phyloP scores from a whole-genome alignment of 1,284 basidiomycete genomes.

The Microbotryum intermedium region DNA sequence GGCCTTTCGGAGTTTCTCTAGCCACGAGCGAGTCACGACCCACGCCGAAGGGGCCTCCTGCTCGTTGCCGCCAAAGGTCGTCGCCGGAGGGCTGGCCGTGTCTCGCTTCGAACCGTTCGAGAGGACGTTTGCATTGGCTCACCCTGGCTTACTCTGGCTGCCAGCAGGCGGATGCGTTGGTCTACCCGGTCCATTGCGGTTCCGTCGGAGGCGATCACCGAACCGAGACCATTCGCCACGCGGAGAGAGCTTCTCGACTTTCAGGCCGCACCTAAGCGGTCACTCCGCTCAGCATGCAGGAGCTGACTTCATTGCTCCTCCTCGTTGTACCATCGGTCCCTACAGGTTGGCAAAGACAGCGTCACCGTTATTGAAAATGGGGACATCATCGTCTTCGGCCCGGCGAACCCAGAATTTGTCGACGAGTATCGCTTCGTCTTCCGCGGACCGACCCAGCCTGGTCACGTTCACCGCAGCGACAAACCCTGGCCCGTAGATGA shows the following conservation, averaged over 20 bases:
- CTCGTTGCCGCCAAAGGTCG: too few relatives aligned
- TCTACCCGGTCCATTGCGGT: not conserved
- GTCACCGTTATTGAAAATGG: constrained; percentile 28
- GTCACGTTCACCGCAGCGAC: not conserved
- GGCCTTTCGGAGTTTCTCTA: too few relatives aligned
- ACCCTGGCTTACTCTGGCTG: too few relatives aligned
- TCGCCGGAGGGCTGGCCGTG: too few relatives aligned
- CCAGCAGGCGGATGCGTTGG: too few relatives aligned
- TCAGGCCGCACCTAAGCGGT: not conserved
- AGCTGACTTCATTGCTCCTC: too few relatives aligned
- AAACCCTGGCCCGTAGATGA: constrained; percentile 18
- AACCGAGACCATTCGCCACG: not conserved
- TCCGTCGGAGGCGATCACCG: not conserved
- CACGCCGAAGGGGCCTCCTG: too few relatives aligned
- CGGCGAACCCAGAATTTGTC: constrained; percentile 8
- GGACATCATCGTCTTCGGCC: constrained; percentile 28
- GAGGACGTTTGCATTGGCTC: too few relatives aligned
- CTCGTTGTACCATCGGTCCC: not conserved
- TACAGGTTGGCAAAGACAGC: constrained; percentile 28
- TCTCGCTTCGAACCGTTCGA: too few relatives aligned
- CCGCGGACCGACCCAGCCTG: not conserved
- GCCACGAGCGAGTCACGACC: too few relatives aligned
- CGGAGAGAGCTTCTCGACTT: not conserved
- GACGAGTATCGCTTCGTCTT: constrained; percentile 29
- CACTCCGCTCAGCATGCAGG: not conserved